Evolutionary conservation across 2,329 filamentous ascomycete species (phyloP).

Genomic region (Aspergillus fijiensis): DNA sequence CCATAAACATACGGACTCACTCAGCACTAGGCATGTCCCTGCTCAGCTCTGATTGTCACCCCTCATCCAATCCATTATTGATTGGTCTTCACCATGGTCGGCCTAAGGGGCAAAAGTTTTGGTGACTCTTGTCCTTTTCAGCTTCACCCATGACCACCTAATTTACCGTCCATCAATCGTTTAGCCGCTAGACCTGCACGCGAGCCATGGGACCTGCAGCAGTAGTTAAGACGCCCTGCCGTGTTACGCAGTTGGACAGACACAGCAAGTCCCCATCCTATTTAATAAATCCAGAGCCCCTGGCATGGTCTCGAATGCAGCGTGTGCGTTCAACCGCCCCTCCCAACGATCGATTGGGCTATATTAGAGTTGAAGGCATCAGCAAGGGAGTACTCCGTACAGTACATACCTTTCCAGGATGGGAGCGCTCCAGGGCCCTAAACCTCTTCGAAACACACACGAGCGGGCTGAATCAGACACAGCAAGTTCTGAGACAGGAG

Average conservation of each 20-base stretch:
- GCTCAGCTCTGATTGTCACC: not conserved
- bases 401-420: not conserved
- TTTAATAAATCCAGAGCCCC: slow-evolving; percentile 14
- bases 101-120: not conserved
- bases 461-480: not conserved
- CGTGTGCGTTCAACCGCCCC: not conserved
- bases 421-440: not conserved
- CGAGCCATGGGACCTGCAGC: slow-evolving; percentile 19
- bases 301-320: slow-evolving; percentile 15
- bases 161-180: not conserved
- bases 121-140: not conserved
- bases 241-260: slow-evolving; percentile 12
- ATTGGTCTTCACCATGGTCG: not conserved
- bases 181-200: slow-evolving; percentile 10
- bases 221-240: slow-evolving; percentile 13
- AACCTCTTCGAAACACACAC: not conserved
- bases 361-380: slow-evolving; percentile 15
- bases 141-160: not conserved
- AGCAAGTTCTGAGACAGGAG: not conserved
- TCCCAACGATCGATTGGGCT: slow-evolving; percentile 7
- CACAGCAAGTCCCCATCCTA: slow-evolving; percentile 1
- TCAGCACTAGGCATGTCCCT: not conserved
- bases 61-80: not conserved
- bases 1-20: too few relatives aligned
- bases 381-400: slow-evolving; percentile 10